Percentiles rank a stretch among this genome's conserved stretches.
Evolutionary conservation across 305 asterid species (phyloP).

Genomic region (Solanum aculeatissimum): DNA sequence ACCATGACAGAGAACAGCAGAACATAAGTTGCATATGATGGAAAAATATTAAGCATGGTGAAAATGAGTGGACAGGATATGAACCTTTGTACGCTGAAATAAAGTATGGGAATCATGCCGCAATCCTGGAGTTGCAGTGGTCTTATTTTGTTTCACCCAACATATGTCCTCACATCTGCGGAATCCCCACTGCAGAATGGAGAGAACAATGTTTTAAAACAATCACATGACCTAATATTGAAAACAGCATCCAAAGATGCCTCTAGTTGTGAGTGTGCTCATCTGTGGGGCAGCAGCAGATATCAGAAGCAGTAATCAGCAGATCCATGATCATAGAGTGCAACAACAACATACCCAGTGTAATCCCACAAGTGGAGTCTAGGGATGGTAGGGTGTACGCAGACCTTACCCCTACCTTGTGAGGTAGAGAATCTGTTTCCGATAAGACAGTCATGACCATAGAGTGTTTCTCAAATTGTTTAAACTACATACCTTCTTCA

Average conservation of each 20-base stretch:
- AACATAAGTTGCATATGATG: not conserved
- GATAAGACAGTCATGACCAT: not conserved
- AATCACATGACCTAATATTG: not conserved
- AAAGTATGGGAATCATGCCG: slow-evolving; percentile 98
- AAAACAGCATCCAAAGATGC: not conserved
- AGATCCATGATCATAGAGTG: not conserved
- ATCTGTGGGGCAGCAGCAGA: not conserved
- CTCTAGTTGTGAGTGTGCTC: not conserved
- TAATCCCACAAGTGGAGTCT: not conserved
- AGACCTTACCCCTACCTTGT: not conserved
- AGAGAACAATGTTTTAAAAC: not conserved
- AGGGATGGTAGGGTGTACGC: not conserved
- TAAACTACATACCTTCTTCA: slow-evolving; percentile 63
- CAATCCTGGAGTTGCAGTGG: slow-evolving; percentile 87
- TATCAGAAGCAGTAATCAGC: not conserved
- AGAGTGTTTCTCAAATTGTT: not conserved
- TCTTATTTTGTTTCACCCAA: slow-evolving; percentile 98
- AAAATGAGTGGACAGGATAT: not conserved
- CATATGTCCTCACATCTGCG: slow-evolving; percentile 99
- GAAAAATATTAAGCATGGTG: not conserved
- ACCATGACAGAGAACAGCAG: slow-evolving; percentile 1
- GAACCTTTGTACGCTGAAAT: slow-evolving; percentile 92
- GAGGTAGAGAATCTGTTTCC: not conserved
- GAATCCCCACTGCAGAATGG: slow-evolving; percentile 84
- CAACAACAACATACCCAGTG: not conserved